A percentile compares a stretch with the other conserved stretches of the same genome.
These are phyloP conservation scores for Geum urbanum DNA, from an alignment of 306 rosid genomes.

Conservation along the genomic window DNA sequence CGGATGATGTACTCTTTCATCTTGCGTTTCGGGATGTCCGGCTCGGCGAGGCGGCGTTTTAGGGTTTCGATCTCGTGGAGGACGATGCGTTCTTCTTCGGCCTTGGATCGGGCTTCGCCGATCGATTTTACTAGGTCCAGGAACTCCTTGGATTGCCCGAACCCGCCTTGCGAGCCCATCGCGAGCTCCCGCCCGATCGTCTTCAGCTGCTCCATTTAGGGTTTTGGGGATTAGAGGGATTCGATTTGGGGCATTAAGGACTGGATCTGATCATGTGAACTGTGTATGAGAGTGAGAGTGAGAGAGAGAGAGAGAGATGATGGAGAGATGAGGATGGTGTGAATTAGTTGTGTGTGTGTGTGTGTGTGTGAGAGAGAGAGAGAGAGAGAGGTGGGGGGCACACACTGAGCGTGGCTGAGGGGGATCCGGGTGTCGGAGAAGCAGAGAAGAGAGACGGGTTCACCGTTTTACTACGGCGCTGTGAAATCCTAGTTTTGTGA, in stretches of 20 bases:
- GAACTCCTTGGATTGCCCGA: constrained; percentile 90
- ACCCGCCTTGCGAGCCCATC: constrained; percentile 97
- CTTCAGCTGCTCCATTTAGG: constrained; percentile 81
- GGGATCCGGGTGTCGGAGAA: constrained; percentile 7
- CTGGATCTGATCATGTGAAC: neutral
- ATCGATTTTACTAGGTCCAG: constrained; percentile 88
- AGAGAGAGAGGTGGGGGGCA: neutral
- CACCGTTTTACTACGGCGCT: neutral
- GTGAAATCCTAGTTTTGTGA: too few relatives aligned
- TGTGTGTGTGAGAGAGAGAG: neutral
- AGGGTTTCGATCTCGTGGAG: constrained; percentile 88
- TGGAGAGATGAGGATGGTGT: neutral
- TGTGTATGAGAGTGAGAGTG: too few relatives aligned
- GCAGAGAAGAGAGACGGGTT: neutral
- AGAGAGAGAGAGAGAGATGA: neutral
- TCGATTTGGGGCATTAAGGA: constrained; percentile 1
- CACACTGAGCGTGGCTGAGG: neutral
- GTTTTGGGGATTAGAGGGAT: constrained; percentile 10
- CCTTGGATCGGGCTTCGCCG: constrained; percentile 95
- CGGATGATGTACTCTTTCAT: constrained; percentile 93
- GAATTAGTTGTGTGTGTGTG: neutral
- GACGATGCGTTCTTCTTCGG: constrained; percentile 91
- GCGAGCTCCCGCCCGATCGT: constrained; percentile 89
- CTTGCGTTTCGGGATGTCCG: constrained; percentile 86
- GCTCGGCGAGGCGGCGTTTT: constrained; percentile 72